Percentiles rank a stretch among this genome's conserved stretches.
These are phyloP conservation scores for Eucalyptus paniculata DNA, from an alignment of 345 rosid genomes.

Conservation along the genomic window DNA sequence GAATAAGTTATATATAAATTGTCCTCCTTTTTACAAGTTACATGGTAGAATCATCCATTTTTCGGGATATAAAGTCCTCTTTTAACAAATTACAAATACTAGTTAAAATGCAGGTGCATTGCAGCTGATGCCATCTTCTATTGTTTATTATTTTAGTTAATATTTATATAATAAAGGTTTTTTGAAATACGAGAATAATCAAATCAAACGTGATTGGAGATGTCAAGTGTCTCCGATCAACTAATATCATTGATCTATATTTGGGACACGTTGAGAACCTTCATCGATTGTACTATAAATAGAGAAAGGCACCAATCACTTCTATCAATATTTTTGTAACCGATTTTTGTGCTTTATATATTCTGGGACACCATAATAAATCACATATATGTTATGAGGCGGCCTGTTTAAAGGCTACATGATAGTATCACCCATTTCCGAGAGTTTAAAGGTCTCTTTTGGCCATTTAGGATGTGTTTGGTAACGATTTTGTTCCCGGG, in stretches of 20 bases:
- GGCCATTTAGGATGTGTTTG: not conserved
- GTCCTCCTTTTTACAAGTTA: not conserved
- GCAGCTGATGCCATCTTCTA: not conserved
- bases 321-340: not conserved
- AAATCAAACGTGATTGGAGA: not conserved
- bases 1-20: no score
- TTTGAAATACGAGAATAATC: not conserved
- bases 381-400: not conserved
- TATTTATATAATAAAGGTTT: not conserved
- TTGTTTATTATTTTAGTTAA: not conserved
- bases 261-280: not conserved
- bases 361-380: not conserved
- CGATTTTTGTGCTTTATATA: not conserved
- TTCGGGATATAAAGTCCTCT: not conserved
- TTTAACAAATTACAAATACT: not conserved
- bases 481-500: fast-evolving
- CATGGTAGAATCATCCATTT: not conserved
- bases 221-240: not conserved
- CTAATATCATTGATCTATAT: not conserved
- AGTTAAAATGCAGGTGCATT: not conserved
- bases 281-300: not conserved
- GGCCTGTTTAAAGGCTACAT: not conserved
- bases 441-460: not conserved
- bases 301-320: not conserved
- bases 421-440: not conserved